Percentiles rank a stretch among this genome's conserved stretches.
These are phyloP conservation scores for Fusarium abutilonis DNA, from an alignment of 2,329 filamentous ascomycete species.

Conservation along the genomic window DNA sequence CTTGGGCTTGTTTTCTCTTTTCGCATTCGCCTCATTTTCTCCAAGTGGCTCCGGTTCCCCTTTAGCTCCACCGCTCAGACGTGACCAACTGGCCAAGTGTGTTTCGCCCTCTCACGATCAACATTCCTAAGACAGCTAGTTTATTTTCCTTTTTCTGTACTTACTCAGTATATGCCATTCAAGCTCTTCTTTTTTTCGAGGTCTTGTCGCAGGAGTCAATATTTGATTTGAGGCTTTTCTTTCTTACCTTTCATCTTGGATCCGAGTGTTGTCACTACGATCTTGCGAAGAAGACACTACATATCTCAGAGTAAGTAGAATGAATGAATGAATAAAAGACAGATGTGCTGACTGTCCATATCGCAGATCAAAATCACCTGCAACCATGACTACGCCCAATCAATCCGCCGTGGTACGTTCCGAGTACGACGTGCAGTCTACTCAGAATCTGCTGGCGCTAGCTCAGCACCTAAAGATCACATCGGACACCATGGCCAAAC, in stretches of 20 bases:
- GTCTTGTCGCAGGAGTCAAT: not conserved
- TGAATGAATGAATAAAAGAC: too few species aligned
- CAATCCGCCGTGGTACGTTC: slow-evolving; percentile 8
- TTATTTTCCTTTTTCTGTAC: not conserved
- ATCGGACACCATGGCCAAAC: slow-evolving; percentile 27
- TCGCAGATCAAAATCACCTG: not conserved
- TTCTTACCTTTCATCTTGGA: not conserved
- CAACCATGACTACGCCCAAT: slow-evolving; percentile 22
- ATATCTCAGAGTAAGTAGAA: not conserved
- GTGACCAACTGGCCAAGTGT: not conserved
- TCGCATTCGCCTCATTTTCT: slow-evolving; percentile 2
- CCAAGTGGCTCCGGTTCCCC: slow-evolving; percentile 6
- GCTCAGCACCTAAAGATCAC: slow-evolving; percentile 24
- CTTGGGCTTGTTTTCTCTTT: slow-evolving; percentile 35
- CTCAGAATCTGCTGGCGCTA: slow-evolving; percentile 23
- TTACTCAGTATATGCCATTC: not conserved
- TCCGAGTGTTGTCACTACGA: too few species aligned
- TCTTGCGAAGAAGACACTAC: not conserved
- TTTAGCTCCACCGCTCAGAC: slow-evolving; percentile 22
- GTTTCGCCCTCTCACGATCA: slow-evolving; percentile 24
- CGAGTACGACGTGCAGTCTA: slow-evolving; percentile 24
- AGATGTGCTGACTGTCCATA: not conserved
- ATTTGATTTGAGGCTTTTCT: not conserved
- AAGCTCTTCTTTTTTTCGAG: slow-evolving; percentile 13
- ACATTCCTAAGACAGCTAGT: not conserved